These are phyloP conservation scores for Suillus hirtellus DNA, from an alignment of 768 basidiomycete genomes.

Conservation along the genomic window DNA sequence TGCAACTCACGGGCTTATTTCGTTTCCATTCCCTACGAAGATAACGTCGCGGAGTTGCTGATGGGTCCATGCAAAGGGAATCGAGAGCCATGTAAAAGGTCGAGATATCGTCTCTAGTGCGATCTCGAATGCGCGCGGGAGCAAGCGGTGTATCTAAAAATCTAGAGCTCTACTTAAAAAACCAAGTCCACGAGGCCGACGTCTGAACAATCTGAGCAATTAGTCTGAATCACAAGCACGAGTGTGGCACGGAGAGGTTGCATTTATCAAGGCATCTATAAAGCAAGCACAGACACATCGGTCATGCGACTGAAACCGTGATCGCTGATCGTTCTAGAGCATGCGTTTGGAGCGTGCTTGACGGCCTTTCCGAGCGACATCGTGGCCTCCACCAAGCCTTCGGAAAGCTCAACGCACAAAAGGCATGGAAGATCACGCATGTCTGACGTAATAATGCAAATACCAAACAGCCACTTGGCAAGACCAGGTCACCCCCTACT, in stretches of 20 bases:
- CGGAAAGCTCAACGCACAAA: not conserved
- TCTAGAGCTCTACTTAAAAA: not conserved
- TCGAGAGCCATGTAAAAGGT: not conserved
- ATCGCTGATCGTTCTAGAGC: constrained; percentile 21
- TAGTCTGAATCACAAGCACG: constrained; percentile 30
- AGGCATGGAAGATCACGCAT: constrained; percentile 1
- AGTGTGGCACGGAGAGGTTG: constrained; percentile 13
- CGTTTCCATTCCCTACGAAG: constrained; percentile 43
- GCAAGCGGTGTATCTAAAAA: not conserved
- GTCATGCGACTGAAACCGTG: constrained; percentile 23
- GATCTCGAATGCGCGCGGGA: not conserved
- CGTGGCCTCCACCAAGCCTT: constrained; percentile 8
- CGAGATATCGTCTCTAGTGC: not conserved
- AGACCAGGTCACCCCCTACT: not conserved
- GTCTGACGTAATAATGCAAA: constrained; percentile 8
- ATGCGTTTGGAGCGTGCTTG: constrained; percentile 29
- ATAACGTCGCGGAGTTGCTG: constrained; percentile 33
- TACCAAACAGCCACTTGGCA: not conserved
- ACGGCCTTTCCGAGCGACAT: constrained; percentile 9
- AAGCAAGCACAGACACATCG: constrained; percentile 22
- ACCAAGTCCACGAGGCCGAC: constrained; percentile 30
- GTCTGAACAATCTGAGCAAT: constrained; percentile 23
- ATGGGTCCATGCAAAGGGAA: constrained; percentile 20
- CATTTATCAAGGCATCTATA: constrained; percentile 14
- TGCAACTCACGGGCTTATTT: constrained; percentile 39